phyloP scores from a whole-genome alignment of 345 rosid genomes.

The Salix viminalis region DNA sequence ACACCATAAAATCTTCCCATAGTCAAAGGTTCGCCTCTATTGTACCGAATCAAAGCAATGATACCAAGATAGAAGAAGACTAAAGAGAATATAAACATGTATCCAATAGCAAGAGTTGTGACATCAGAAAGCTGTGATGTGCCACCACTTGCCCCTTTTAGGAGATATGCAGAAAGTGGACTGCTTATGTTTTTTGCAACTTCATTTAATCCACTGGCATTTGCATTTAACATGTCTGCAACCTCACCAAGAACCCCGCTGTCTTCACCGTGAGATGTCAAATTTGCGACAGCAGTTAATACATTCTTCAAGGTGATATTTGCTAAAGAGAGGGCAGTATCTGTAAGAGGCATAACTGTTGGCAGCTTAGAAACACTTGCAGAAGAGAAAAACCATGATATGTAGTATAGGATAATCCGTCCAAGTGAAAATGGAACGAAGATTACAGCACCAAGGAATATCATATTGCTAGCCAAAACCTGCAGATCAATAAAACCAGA shows the following conservation, averaged over 20 bases:
- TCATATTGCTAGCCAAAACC: conserved; percentile 98
- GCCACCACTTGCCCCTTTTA: conserved; percentile 58
- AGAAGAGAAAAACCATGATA: conserved; percentile 82
- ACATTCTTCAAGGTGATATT: conserved; percentile 68
- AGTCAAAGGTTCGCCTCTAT: conserved; percentile 92
- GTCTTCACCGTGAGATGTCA: conserved; percentile 69
- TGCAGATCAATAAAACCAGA: conserved; percentile 35
- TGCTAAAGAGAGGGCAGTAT: conserved; percentile 65
- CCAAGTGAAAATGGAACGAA: conserved; percentile 91
- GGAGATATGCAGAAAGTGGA: conserved; percentile 51
- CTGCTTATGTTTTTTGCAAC: conserved; percentile 49
- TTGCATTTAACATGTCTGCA: conserved; percentile 58
- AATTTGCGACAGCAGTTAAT: conserved; percentile 65
- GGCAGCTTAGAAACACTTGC: conserved; percentile 66
- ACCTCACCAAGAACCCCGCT: conserved; percentile 53
- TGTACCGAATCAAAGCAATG: conserved; percentile 78
- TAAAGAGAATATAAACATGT: conserved; percentile 64
- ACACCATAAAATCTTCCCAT: conserved; percentile 79
- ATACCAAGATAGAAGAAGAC: conserved; percentile 78
- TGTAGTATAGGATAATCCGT: conserved; percentile 60
- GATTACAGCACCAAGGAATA: conserved; percentile 95
- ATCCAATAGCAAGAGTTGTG: conserved; percentile 90
- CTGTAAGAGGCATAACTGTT: conserved; percentile 58
- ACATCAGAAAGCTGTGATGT: conserved; percentile 89
- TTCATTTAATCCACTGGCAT: conserved; percentile 53